Percentiles rank a stretch among this genome's conserved stretches.
These are phyloP conservation scores for Emmonsiellopsis sp. DNA, from an alignment of 2,329 filamentous ascomycete species.

Conservation along the genomic window DNA sequence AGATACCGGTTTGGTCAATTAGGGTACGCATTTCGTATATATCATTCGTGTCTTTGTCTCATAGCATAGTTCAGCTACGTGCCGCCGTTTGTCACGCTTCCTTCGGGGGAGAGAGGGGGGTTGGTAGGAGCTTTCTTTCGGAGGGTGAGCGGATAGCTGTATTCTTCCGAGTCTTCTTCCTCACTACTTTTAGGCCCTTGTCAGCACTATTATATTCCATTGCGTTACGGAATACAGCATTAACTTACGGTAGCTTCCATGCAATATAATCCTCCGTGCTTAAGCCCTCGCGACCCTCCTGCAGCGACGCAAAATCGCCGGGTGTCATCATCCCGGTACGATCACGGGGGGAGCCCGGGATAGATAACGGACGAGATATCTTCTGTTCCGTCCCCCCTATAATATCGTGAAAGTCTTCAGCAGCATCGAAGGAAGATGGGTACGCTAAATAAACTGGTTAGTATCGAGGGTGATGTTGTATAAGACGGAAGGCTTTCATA, in stretches of 20 bases:
- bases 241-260: conserved; percentile 78
- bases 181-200: conserved; percentile 54
- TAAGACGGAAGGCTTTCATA: conserved; percentile 14
- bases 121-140: conserved; percentile 35
- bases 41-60: too few species aligned
- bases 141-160: conserved; percentile 61
- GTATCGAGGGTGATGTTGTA: background rate
- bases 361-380: conserved; percentile 87
- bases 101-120: conserved; percentile 24
- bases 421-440: conserved; percentile 68
- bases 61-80: background rate
- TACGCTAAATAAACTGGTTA: conserved; percentile 51
- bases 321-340: conserved; percentile 97
- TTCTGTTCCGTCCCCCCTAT: conserved; percentile 91
- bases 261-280: conserved; percentile 96
- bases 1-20: too few species aligned
- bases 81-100: conserved; percentile 4
- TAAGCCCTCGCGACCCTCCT: conserved; percentile 86
- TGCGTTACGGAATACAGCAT: conserved; percentile 41
- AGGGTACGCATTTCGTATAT: background rate
- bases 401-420: conserved; percentile 76
- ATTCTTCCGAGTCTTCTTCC: conserved; percentile 82
- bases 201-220: conserved; percentile 17
- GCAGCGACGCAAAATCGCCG: conserved; percentile 91
- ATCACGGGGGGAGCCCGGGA: conserved; percentile 85